Conservation (phyloP, 2,329 filamentous ascomycete species). For the Fusarium cicatricum region DNA sequence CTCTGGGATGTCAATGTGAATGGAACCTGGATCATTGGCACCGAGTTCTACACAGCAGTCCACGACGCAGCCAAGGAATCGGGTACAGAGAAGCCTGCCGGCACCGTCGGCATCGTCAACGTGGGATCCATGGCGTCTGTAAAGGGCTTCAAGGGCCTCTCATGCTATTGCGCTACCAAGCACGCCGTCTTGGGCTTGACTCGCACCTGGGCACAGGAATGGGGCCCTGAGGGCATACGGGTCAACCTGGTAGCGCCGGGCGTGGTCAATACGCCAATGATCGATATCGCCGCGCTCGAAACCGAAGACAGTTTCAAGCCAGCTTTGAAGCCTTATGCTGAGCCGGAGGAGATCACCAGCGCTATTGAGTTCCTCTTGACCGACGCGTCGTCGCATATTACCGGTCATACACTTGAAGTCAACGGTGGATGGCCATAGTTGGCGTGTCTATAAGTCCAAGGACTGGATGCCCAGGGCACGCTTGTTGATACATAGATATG, state of each 20-base stretch:
- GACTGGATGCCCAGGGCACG: too few relatives aligned
- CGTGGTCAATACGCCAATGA: background rate
- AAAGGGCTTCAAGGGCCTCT: background rate
- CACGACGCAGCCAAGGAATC: background rate
- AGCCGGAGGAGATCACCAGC: too few relatives aligned
- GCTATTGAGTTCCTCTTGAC: background rate
- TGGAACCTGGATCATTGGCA: background rate
- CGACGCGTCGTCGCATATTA: background rate
- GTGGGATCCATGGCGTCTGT: background rate
- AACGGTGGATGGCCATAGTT: background rate
- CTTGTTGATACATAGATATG: too few relatives aligned
- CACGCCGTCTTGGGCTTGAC: conserved; percentile 1
- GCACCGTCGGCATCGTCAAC: background rate
- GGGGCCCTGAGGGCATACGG: background rate
- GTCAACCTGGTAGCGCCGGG: conserved; percentile 2
- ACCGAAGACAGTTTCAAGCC: background rate
- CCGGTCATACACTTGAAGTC: background rate
- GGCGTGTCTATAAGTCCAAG: too few relatives aligned
- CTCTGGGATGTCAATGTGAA: conserved; percentile 1
- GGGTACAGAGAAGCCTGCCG: background rate
- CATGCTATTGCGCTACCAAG: background rate
- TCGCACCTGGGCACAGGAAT: conserved; percentile 1
- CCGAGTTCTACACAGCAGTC: background rate
- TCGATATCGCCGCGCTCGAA: background rate
- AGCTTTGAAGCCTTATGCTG: background rate